Conservation (phyloP, 78 protist species). For the Dictyostelium brefeldianum region DNA sequence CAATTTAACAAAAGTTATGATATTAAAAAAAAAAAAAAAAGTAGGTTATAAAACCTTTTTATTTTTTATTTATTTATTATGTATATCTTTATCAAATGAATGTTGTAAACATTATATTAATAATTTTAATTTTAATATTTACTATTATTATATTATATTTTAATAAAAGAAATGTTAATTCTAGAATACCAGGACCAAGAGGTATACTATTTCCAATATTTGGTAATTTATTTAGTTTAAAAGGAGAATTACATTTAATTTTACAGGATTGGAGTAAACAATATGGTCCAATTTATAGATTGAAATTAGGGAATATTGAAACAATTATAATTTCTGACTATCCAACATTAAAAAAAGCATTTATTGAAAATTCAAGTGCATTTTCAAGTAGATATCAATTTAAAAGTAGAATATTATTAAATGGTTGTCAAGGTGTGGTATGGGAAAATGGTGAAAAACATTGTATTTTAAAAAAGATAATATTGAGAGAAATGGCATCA, state of each 20-base stretch:
- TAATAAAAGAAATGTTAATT: too few relatives aligned
- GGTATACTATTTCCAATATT: neutral
- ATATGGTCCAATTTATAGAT: constrained; percentile 11
- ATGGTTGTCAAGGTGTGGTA: neutral
- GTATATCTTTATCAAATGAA: too few relatives aligned
- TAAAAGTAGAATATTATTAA: neutral
- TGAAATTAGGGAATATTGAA: constrained; percentile 3
- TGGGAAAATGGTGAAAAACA: constrained; percentile 27
- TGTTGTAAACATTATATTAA: too few relatives aligned
- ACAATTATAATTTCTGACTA: constrained; percentile 20
- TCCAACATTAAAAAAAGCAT: constrained; percentile 15
- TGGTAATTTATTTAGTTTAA: neutral
- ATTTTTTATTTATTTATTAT: too few relatives aligned
- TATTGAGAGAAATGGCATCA: neutral
- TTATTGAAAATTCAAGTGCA: neutral
- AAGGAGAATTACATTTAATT: neutral
- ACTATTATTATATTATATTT: too few relatives aligned
- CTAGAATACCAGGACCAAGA: neutral
- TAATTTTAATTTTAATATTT: too few relatives aligned
- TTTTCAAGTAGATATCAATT: neutral
- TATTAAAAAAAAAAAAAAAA: too few relatives aligned
- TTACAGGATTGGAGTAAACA: neutral
- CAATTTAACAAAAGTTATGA: too few relatives aligned
- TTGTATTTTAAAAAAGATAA: neutral
- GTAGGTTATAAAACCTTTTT: too few relatives aligned